Percentiles rank a stretch among this genome's conserved stretches.
phyloP scores from a whole-genome alignment of 2,329 filamentous ascomycete species.

The Botryotinia globosa region DNA sequence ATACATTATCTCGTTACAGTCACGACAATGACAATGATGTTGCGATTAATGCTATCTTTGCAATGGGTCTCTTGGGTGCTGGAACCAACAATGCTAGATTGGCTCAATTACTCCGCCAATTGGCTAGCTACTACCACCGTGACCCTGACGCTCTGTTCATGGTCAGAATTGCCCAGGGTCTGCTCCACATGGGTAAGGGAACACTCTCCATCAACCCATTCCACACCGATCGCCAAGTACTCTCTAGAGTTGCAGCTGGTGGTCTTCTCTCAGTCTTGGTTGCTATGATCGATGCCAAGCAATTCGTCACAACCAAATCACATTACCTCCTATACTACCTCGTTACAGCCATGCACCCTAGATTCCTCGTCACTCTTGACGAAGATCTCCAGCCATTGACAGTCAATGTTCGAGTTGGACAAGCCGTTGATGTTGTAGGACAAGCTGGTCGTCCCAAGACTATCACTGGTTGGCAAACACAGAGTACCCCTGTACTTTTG shows the following conservation, averaged over 20 bases:
- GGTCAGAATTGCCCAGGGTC: slow-evolving; percentile 96
- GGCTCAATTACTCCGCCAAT: slow-evolving; percentile 87
- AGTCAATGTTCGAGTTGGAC: slow-evolving; percentile 94
- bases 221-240: slow-evolving; percentile 95
- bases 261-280: slow-evolving; percentile 88
- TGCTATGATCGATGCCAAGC: slow-evolving; percentile 92
- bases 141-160: slow-evolving; percentile 97
- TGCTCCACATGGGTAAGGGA: slow-evolving; percentile 98
- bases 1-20: slow-evolving; percentile 93
- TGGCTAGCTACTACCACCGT: slow-evolving; percentile 97
- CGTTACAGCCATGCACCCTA: slow-evolving; percentile 92
- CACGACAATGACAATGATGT: slow-evolving; percentile 99
- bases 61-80: slow-evolving; percentile 94
- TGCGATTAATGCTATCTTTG: slow-evolving; percentile 97
- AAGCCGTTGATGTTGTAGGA: slow-evolving; percentile 96
- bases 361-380: slow-evolving; percentile 93
- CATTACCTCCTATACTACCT: slow-evolving; percentile 98
- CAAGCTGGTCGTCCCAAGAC: slow-evolving; percentile 97
- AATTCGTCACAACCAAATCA: slow-evolving; percentile 63
- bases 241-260: slow-evolving; percentile 86
- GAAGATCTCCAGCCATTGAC: slow-evolving; percentile 91
- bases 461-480: slow-evolving; percentile 98
- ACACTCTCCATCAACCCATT: slow-evolving; percentile 96
- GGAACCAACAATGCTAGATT: slow-evolving; percentile 97
- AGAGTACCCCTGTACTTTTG: slow-evolving; percentile 95